phyloP scores from a whole-genome alignment of 306 rosid genomes.

The Trifolium fragiferum region DNA sequence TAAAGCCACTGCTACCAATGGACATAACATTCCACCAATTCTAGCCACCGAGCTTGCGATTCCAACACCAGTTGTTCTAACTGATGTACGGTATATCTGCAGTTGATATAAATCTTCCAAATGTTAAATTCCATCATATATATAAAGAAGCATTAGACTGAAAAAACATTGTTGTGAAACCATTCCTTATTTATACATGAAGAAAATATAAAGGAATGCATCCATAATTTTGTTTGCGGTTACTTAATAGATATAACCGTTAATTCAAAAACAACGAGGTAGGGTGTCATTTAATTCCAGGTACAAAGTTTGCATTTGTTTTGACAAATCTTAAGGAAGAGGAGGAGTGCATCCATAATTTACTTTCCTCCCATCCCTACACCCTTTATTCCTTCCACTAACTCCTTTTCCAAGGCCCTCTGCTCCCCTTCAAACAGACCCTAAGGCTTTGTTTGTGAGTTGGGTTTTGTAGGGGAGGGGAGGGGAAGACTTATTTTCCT shows the following conservation, averaged over 20 bases:
- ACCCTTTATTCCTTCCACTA: no score
- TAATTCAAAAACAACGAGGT: not conserved
- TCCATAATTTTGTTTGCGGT: not conserved
- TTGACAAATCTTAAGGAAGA: constrained; percentile 5
- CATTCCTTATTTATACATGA: not conserved
- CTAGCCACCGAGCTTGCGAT: constrained; percentile 87
- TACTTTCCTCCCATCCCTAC: not conserved
- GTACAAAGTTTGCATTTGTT: constrained; percentile 8
- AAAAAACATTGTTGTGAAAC: constrained; percentile 6
- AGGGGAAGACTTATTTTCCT: no score
- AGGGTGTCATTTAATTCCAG: constrained; percentile 6
- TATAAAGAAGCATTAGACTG: not conserved
- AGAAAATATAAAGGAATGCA: not conserved
- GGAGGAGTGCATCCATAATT: constrained; percentile 5
- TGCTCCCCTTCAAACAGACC: no score
- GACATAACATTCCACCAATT: constrained; percentile 92
- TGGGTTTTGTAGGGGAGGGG: no score
- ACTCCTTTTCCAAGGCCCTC: no score
- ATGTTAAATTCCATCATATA: constrained; percentile 31
- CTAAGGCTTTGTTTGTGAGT: not conserved
- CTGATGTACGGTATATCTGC: constrained; percentile 91
- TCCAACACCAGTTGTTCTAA: constrained; percentile 93
- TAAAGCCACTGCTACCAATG: constrained; percentile 86
- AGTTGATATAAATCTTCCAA: constrained; percentile 42
- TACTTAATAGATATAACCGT: no score